phyloP scores from a whole-genome alignment of 345 rosid species.

The Acer negundo region DNA sequence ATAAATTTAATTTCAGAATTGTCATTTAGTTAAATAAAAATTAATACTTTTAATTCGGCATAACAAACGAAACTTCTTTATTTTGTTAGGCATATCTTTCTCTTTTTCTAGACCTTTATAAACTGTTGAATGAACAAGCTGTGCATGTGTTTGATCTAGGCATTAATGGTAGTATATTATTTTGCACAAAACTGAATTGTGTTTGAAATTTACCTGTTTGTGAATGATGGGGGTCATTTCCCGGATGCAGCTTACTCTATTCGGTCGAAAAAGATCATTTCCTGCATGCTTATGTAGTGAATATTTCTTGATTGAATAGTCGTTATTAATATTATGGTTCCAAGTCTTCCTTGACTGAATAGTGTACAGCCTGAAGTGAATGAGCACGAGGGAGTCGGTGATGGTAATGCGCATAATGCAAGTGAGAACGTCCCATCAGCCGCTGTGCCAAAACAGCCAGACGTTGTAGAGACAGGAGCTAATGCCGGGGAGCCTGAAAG shows the following conservation, averaged over 20 bases:
- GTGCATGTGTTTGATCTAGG: no score
- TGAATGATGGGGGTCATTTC: neutral
- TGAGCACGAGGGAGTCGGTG: conserved; percentile 67
- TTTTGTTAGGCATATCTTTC: neutral
- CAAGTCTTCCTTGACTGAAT: conserved; percentile 38
- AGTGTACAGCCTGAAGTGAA: conserved; percentile 54
- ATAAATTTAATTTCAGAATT: neutral
- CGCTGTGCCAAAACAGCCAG: conserved; percentile 64
- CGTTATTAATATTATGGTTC: neutral
- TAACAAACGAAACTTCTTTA: no score
- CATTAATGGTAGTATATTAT: no score
- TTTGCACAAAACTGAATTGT: no score
- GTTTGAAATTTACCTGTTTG: neutral
- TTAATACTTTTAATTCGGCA: no score
- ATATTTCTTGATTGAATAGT: conserved; percentile 7
- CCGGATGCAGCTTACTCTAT: neutral
- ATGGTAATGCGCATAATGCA: conserved; percentile 47
- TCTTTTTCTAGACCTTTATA: neutral
- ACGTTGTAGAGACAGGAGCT: conserved; percentile 50
- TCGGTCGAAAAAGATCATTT: no score
- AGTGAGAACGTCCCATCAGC: conserved; percentile 55
- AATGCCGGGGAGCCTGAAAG: conserved; percentile 63
- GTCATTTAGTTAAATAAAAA: neutral
- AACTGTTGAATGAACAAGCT: neutral
- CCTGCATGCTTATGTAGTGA: neutral